These are phyloP conservation scores for Bipolaris victoriae DNA, from an alignment of 2,329 filamentous ascomycete genomes.

Conservation along the genomic window DNA sequence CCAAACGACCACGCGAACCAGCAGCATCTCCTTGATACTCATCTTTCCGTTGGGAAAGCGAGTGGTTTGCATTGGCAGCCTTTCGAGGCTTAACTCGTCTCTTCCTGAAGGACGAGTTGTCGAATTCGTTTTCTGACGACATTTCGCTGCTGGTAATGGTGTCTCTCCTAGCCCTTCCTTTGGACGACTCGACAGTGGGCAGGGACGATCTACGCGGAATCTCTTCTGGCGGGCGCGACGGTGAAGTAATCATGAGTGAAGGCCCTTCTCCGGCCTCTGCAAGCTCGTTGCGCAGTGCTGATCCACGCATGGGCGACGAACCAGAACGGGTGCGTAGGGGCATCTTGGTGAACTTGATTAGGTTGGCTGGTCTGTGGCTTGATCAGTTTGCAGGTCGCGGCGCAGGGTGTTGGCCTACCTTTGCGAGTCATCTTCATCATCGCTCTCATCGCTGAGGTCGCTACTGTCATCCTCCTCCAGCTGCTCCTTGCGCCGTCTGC, in stretches of 20 bases:
- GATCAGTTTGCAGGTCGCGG: constrained; percentile 5
- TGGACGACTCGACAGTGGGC: constrained; percentile 71
- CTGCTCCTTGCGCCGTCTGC: constrained; percentile 72
- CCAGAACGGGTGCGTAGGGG: constrained; percentile 84
- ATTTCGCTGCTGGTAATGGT: constrained; percentile 84
- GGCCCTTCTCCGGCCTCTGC: constrained; percentile 56
- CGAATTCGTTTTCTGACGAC: constrained; percentile 81
- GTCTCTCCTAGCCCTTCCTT: constrained; percentile 72
- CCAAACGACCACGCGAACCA: constrained; percentile 38
- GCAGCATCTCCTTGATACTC: constrained; percentile 53
- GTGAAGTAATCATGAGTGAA: constrained; percentile 62
- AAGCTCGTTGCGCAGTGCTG: constrained; percentile 62
- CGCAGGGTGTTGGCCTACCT: constrained; percentile 25
- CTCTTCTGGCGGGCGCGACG: constrained; percentile 55
- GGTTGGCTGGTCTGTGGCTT: constrained; percentile 70
- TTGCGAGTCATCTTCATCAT: constrained; percentile 70
- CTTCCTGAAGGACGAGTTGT: constrained; percentile 68
- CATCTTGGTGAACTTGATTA: constrained; percentile 97
- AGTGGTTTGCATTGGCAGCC: constrained; percentile 59
- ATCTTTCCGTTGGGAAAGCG: constrained; percentile 61
- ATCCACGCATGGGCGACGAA: constrained; percentile 74
- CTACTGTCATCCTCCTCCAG: constrained; percentile 86
- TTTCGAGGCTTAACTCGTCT: constrained; percentile 67
- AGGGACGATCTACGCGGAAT: constrained; percentile 66
- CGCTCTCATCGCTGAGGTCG: constrained; percentile 82